Percentiles rank a stretch among this genome's conserved stretches.
Conservation (phyloP, 129 eudicot genomes). For the Erigeron canadensis region DNA sequence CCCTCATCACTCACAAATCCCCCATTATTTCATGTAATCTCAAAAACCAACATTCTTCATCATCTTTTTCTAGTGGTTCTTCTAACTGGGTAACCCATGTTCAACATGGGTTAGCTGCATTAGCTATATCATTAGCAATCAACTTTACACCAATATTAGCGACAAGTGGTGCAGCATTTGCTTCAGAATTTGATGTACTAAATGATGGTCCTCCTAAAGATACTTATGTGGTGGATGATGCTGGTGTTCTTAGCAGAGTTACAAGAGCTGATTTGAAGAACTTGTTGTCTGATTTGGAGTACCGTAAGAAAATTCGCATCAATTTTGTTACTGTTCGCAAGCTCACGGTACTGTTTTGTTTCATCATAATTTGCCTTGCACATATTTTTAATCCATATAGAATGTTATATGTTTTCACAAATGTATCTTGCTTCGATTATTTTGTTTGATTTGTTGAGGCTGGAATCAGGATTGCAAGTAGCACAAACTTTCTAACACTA, state of each 20-base stretch:
- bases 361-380: too few relatives aligned
- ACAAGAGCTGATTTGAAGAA: slow-evolving; percentile 82
- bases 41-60: slow-evolving; percentile 37
- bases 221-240: slow-evolving; percentile 83
- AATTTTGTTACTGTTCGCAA: slow-evolving; percentile 87
- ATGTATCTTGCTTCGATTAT: not conserved
- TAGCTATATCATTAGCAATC: slow-evolving; percentile 83
- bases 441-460: too few relatives aligned
- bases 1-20: slow-evolving; percentile 27
- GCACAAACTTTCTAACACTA: too few relatives aligned
- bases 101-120: slow-evolving; percentile 84
- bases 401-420: slow-evolving; percentile 20
- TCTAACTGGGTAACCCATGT: slow-evolving; percentile 53
- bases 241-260: slow-evolving; percentile 93
- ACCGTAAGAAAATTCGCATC: slow-evolving; percentile 76
- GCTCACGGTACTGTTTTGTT: slow-evolving; percentile 54
- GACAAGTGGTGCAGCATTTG: slow-evolving; percentile 59
- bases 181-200: slow-evolving; percentile 86
- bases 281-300: slow-evolving; percentile 85
- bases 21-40: slow-evolving; percentile 57
- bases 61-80: slow-evolving; percentile 33
- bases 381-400: too few relatives aligned
- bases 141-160: slow-evolving; percentile 63
- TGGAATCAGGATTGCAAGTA: too few relatives aligned
- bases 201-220: slow-evolving; percentile 95